Percentiles rank a stretch among this genome's conserved stretches.
Evolutionary conservation across 1,284 basidiomycete species (phyloP).

Genomic region (Leccinum fuscescens): DNA sequence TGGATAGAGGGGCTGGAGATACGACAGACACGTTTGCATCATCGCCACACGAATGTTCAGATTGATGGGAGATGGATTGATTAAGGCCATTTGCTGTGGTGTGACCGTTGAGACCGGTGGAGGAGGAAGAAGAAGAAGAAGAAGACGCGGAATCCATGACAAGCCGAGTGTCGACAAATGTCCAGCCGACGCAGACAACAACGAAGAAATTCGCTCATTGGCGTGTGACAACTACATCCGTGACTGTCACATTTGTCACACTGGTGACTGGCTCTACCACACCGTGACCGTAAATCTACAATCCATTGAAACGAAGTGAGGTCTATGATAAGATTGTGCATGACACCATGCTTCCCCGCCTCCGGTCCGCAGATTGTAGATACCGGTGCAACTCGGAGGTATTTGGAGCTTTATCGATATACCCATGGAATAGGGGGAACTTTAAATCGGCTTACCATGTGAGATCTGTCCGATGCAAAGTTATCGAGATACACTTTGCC

Average conservation of each 20-base stretch:
- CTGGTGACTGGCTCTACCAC: no score
- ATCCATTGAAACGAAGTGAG: slow-evolving; percentile 56
- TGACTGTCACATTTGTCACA: slow-evolving; percentile 25
- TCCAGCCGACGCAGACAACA: background rate
- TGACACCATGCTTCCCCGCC: slow-evolving; percentile 41
- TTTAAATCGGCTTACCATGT: slow-evolving; percentile 53
- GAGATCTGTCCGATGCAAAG: slow-evolving; percentile 77
- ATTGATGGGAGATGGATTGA: slow-evolving; percentile 15
- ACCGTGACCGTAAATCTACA: slow-evolving; percentile 32
- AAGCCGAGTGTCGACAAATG: background rate
- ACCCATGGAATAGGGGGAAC: slow-evolving; percentile 10
- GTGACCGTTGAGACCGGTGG: slow-evolving; percentile 23
- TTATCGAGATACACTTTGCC: slow-evolving; percentile 49
- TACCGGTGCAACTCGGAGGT: slow-evolving; percentile 22
- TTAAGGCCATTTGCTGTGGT: slow-evolving; percentile 24
- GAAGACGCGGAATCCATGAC: slow-evolving; percentile 27
- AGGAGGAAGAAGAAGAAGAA: slow-evolving; percentile 12
- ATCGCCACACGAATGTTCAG: slow-evolving; percentile 23
- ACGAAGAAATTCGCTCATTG: slow-evolving; percentile 25
- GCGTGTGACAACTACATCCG: slow-evolving; percentile 20
- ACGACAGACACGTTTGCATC: slow-evolving; percentile 20
- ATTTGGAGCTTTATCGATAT: slow-evolving; percentile 7
- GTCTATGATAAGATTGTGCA: slow-evolving; percentile 56
- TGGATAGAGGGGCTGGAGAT: slow-evolving; percentile 27
- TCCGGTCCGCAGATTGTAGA: slow-evolving; percentile 46